phyloP scores from a whole-genome alignment of 306 rosid species.

The Fragaria iinumae region DNA sequence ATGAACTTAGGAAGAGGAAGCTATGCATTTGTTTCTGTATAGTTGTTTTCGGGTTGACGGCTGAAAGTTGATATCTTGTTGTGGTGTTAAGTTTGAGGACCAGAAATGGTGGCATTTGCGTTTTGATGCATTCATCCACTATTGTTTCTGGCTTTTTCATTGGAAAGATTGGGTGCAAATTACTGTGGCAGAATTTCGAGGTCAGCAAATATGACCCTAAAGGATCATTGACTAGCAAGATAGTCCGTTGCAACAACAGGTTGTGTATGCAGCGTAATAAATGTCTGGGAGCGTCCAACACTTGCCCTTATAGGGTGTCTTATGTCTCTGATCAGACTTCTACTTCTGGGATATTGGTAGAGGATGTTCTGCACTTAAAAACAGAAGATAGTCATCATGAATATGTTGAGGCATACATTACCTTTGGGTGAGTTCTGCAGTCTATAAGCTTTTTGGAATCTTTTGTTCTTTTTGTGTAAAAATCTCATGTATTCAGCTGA shows the following conservation, averaged over 20 bases:
- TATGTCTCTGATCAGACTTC: constrained; percentile 87
- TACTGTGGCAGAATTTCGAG: constrained; percentile 59
- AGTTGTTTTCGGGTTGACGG: neutral
- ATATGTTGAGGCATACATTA: constrained; percentile 63
- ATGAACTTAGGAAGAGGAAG: neutral
- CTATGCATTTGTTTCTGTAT: neutral
- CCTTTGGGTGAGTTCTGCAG: constrained; percentile 74
- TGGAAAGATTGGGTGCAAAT: neutral
- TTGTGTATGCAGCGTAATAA: constrained; percentile 58
- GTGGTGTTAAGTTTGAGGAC: neutral
- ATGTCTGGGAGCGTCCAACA: constrained; percentile 58
- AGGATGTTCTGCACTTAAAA: constrained; percentile 76
- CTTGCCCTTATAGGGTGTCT: constrained; percentile 87
- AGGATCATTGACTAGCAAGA: constrained; percentile 77
- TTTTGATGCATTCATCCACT: neutral
- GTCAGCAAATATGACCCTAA: constrained; percentile 75
- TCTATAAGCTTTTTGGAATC: constrained; percentile 1
- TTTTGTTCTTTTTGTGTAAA: neutral
- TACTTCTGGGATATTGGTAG: constrained; percentile 74
- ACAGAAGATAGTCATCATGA: constrained; percentile 54
- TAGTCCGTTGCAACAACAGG: constrained; percentile 65
- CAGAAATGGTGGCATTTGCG: neutral
- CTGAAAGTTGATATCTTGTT: neutral
- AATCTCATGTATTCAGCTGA: constrained; percentile 8
- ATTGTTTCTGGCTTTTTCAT: neutral